Evolutionary conservation across 805 yeast genomes (phyloP), one percentile per base, ranked within the genome.

Genomic region (Candida lessepsii): DNA sequence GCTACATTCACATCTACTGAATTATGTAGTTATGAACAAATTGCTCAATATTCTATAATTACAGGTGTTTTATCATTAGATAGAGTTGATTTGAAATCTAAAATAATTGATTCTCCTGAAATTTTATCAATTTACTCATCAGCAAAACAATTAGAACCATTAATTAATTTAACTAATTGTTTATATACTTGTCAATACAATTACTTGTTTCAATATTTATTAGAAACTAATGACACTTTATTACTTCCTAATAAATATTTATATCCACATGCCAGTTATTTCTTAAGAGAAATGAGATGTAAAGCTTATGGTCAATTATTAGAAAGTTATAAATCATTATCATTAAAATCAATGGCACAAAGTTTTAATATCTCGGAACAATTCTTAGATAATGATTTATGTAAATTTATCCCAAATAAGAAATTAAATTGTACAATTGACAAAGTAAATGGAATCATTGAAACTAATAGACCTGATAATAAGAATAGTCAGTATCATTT

Each of bases 1-100:
- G 89, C 98, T 8, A 93, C 99, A 2, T 93, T 93, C 66, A 91
- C 98, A 1, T 86, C 96, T 11, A 82, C 88, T 2, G 99, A 93
- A 61, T 69, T 93, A 47, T 77, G 96, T 39, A 76, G 87, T 3
- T 93, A 93, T 66, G 95, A 88, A 56, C 84, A 86, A 57, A 83
- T 93, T 46, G 97, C 95, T 2, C 83, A 81, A 39, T 90, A 84
- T 55, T 90, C 97, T 3, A 78, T 89, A 24, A 76, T 90, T 11
- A 78, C 95, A n/a, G 98, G 98, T 28, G 81, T 88, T 2, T 73
- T 91, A 44, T 67, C 91, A 1, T 74, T 93, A 46, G 86, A 78
- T 49, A 81, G 99, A 57, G 86, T 82, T 9, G 93, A 88, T 47
- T 70, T 93, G 52, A 93, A 91, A 64, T 70, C 71, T 28, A 86